Percentiles rank a stretch among this genome's conserved stretches.
These are phyloP conservation scores for Macrolepiota fuliginosa DNA, from an alignment of 768 basidiomycete genomes.

Conservation along the genomic window DNA sequence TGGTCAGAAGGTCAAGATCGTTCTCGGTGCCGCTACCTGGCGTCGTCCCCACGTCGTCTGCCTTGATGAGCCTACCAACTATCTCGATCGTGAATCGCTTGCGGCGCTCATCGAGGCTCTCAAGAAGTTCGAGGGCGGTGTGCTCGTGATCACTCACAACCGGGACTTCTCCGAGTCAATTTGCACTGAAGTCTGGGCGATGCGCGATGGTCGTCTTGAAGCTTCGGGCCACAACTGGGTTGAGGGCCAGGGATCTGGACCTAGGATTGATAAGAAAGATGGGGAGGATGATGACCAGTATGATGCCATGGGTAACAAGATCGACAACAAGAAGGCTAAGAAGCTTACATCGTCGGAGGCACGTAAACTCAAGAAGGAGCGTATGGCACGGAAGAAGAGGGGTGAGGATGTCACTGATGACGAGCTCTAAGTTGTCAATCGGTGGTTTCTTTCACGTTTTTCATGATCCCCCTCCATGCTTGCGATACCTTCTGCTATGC, in stretches of 20 bases:
- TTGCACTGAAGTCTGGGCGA: conserved; percentile 98
- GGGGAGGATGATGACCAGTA: conserved; percentile 90
- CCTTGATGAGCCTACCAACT: conserved; percentile 98
- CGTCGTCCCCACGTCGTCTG: conserved; percentile 97
- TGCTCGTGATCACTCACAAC: conserved; percentile 97
- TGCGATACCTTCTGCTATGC: neutral
- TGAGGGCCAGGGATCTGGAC: conserved; percentile 94
- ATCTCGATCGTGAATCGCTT: conserved; percentile 98
- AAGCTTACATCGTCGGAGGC: conserved; percentile 81
- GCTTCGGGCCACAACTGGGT: conserved; percentile 99
- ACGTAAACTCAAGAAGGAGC: conserved; percentile 96
- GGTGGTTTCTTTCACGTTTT: neutral
- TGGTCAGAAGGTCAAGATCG: conserved; percentile 99
- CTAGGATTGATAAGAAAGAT: conserved; percentile 92
- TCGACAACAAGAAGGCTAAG: conserved; percentile 81
- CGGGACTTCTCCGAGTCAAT: conserved; percentile 98
- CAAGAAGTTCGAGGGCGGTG: conserved; percentile 98
- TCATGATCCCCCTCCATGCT: neutral
- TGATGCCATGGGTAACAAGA: conserved; percentile 99
- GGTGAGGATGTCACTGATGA: conserved; percentile 79
- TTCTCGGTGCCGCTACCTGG: conserved; percentile 98
- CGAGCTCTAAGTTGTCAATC: conserved; percentile 41
- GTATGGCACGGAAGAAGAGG: conserved; percentile 85
- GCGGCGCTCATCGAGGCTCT: conserved; percentile 98
- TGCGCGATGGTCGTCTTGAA: conserved; percentile 95